Conservation (phyloP, 106 monocot species). For the Acanthochlamys bracteata region DNA sequence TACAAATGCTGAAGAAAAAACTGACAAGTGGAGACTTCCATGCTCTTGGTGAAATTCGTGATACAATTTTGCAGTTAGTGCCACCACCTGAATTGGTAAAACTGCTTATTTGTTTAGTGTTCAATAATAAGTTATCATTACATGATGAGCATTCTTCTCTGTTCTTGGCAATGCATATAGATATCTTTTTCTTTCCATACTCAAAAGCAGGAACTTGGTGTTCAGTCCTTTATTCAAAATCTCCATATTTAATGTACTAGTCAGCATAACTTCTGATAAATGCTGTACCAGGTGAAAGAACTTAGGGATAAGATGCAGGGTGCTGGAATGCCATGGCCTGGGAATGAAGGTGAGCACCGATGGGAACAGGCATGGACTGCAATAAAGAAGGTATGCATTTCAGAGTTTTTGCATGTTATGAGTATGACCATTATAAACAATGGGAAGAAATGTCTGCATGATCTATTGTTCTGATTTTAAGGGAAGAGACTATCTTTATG, state of each 20-base stretch:
- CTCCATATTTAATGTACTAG: neutral
- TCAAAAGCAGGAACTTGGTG: no score
- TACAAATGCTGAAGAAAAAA: conserved; percentile 41
- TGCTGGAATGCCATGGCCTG: conserved; percentile 96
- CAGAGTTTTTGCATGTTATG: neutral
- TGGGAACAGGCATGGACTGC: conserved; percentile 89
- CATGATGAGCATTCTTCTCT: no score
- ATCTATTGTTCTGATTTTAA: no score
- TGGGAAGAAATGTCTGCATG: no score
- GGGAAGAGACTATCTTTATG: no score
- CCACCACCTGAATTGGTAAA: conserved; percentile 75
- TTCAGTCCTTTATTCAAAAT: neutral
- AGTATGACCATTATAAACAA: no score
- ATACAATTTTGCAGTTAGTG: conserved; percentile 50
- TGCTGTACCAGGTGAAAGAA: conserved; percentile 54
- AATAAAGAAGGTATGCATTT: conserved; percentile 85
- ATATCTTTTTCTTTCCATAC: no score
- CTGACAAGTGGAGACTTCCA: conserved; percentile 49
- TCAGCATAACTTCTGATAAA: neutral
- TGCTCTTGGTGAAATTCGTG: conserved; percentile 69
- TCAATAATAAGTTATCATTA: no score
- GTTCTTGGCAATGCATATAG: no score
- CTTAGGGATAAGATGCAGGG: conserved; percentile 70
- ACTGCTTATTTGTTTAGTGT: no score
- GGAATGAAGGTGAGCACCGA: conserved; percentile 74